Conservation (phyloP, 2,329 filamentous ascomycete genomes). For the Torrubiellomyces zombiae region DNA sequence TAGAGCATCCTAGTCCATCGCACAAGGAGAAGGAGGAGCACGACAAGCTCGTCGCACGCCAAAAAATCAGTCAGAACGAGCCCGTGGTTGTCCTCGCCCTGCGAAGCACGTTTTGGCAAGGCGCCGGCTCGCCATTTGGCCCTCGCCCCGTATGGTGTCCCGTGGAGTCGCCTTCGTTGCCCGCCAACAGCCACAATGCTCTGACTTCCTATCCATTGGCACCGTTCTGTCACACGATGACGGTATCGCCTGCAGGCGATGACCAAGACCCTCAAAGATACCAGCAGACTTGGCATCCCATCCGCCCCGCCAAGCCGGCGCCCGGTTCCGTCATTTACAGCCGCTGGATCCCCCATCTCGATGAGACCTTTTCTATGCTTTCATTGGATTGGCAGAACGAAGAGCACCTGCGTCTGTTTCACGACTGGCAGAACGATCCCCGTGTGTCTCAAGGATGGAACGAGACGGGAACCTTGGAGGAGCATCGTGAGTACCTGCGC, state of each 20-base stretch:
- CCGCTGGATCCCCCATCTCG: conserved; percentile 59
- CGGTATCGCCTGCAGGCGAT: conserved; percentile 20
- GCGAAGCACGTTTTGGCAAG: conserved; percentile 50
- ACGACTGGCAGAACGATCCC: conserved; percentile 71
- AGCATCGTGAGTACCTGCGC: conserved; percentile 56
- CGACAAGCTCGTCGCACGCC: too few relatives aligned
- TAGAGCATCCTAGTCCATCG: conserved; percentile 27
- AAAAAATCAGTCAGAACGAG: too few relatives aligned
- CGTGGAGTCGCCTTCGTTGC: conserved; percentile 21
- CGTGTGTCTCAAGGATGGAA: conserved; percentile 70
- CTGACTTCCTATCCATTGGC: conserved; percentile 30
- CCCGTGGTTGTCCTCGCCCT: conserved; percentile 24
- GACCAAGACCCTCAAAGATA: conserved; percentile 21
- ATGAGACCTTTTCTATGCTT: conserved; percentile 65
- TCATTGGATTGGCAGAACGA: conserved; percentile 49
- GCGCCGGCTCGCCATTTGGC: conserved; percentile 50
- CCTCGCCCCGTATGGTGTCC: conserved; percentile 45
- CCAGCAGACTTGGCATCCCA: conserved; percentile 49
- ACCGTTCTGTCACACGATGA: conserved; percentile 29
- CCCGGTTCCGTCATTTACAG: conserved; percentile 60
- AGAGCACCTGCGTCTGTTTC: conserved; percentile 53
- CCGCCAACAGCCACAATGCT: conserved; percentile 15
- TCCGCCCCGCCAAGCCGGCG: conserved; percentile 53
- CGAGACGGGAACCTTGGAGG: conserved; percentile 56
- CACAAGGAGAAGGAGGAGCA: conserved; percentile 11